Percentiles rank a stretch among this genome's conserved stretches.
These are phyloP conservation scores for Aspergillus mulundensis DNA, from an alignment of 495 filamentous ascomycete genomes.

Conservation along the genomic window DNA sequence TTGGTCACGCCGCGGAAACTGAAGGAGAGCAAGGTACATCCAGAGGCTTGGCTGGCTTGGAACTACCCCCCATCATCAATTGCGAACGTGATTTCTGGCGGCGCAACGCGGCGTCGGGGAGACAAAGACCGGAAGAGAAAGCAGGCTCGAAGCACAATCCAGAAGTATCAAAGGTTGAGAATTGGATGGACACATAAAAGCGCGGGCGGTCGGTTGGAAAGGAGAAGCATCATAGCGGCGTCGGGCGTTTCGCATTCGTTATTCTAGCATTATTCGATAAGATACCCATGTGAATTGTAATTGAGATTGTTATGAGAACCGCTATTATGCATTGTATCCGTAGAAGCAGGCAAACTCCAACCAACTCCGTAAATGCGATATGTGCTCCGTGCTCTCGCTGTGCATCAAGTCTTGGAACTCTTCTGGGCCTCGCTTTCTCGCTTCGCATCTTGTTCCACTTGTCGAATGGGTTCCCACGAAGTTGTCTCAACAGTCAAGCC, in stretches of 20 bases:
- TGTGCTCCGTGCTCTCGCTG: not conserved
- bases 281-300: constrained; percentile 35
- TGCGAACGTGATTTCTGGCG: constrained; percentile 46
- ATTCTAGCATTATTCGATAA: constrained; percentile 30
- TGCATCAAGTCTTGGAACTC: constrained; percentile 2
- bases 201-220: not conserved
- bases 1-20: constrained; percentile 20
- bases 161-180: constrained; percentile 27
- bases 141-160: constrained; percentile 20
- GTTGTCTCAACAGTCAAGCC: constrained; percentile 81
- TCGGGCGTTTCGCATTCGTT: constrained; percentile 24
- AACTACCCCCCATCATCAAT: constrained; percentile 46
- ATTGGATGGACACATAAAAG: constrained; percentile 25
- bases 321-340: not conserved
- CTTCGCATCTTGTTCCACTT: constrained; percentile 28
- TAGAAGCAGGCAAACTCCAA: constrained; percentile 23
- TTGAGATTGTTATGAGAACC: constrained; percentile 11
- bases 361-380: constrained; percentile 18
- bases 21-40: constrained; percentile 24
- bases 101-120: constrained; percentile 24
- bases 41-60: constrained; percentile 32
- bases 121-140: constrained; percentile 30
- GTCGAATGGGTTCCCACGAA: constrained; percentile 57
- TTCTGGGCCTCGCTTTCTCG: constrained; percentile 16
- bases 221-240: constrained; percentile 14